These are phyloP conservation scores for Paradendryphiella salina DNA, from an alignment of 2,329 filamentous ascomycete species.

Conservation along the genomic window DNA sequence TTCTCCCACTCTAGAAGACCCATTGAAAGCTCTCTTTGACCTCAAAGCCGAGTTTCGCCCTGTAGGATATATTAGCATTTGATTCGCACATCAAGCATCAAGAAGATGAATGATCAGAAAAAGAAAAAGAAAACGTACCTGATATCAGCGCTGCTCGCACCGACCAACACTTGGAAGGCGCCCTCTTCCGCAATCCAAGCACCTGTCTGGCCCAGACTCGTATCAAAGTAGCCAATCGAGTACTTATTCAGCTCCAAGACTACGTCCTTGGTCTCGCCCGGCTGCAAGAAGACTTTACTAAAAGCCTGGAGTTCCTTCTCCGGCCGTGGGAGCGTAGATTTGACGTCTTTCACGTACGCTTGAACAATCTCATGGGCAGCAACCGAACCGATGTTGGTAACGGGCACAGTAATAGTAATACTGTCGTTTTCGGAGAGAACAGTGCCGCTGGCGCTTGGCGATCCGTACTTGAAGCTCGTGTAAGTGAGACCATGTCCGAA, in stretches of 20 bases:
- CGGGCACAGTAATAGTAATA: constrained; percentile 54
- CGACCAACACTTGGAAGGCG: constrained; percentile 62
- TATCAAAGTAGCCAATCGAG: constrained; percentile 64
- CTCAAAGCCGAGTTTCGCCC: constrained; percentile 57
- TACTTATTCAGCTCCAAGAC: constrained; percentile 50
- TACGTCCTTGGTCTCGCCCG: constrained; percentile 44
- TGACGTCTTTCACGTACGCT: constrained; percentile 67
- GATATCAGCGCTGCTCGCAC: constrained; percentile 65
- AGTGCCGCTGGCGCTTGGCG: constrained; percentile 56
- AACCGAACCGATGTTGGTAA: constrained; percentile 61
- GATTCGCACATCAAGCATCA: not conserved
- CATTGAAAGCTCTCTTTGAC: constrained; percentile 68
- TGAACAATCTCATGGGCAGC: constrained; percentile 68
- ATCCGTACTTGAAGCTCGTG: constrained; percentile 69
- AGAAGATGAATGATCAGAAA: not conserved
- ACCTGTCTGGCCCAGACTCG: constrained; percentile 50
- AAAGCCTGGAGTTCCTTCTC: constrained; percentile 74
- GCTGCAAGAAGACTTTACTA: constrained; percentile 49
- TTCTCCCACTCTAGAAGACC: constrained; percentile 55
- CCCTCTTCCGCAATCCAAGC: constrained; percentile 70
- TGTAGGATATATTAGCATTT: constrained; percentile 36
- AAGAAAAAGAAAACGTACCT: constrained; percentile 52
- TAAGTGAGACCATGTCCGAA: constrained; percentile 82
- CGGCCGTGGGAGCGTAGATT: constrained; percentile 65
- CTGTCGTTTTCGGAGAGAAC: constrained; percentile 52